Base-by-base conservation (phyloP, 257 asterid species). In the Capsicum baccatum region DNA sequence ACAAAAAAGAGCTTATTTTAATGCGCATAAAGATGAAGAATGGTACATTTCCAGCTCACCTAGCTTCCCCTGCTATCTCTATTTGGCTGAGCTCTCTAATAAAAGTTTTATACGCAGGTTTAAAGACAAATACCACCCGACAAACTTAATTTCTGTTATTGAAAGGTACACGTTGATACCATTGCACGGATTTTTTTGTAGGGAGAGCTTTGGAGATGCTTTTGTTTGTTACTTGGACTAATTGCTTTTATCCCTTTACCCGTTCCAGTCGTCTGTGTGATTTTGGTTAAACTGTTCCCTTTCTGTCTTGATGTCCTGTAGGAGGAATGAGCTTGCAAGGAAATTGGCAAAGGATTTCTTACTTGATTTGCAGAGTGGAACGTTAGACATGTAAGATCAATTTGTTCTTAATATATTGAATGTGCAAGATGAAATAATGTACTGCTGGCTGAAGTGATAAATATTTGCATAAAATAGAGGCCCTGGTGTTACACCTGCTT, bases 101-200 rank as follows among this genome's bases (percentile, higher is more conserved):
- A n/a, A 63, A 83, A 73, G 47, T 86, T 80, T 52, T 85, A 13
- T 84, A 17, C 87, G 85, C 91, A 97, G 99, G 99, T 91, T 97
- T 69, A 97, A 97, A 87, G 99, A 97, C 87, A 97, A 97, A 87
- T 97, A 97, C 88, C 98, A 97, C 86, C 99, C 99, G 5, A 91
- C 97, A 84, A 94, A 91, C 94, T 89, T 97, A 66, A 88, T 93
- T 83, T 74, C 95, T 86, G 98, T 95, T 83, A 94, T 94, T 62
- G 99, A 97, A 88, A 88, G 98, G 99, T 97, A 70, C 26, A 89
- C 62, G 80, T 47, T 81, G 47, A 74, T 74, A 26, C 19, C 44
- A 6, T 62, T 74, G 80, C 42, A 74, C 19, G 50, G 19, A 74
- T 48, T 47, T 21, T 64, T 64, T 74, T 19, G 80, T 74, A 12